Percentiles rank a stretch among this genome's conserved stretches.
Evolutionary conservation across 2,329 filamentous ascomycete genomes (phyloP).

Genomic region (Gnomoniopsis smithogilvyi): DNA sequence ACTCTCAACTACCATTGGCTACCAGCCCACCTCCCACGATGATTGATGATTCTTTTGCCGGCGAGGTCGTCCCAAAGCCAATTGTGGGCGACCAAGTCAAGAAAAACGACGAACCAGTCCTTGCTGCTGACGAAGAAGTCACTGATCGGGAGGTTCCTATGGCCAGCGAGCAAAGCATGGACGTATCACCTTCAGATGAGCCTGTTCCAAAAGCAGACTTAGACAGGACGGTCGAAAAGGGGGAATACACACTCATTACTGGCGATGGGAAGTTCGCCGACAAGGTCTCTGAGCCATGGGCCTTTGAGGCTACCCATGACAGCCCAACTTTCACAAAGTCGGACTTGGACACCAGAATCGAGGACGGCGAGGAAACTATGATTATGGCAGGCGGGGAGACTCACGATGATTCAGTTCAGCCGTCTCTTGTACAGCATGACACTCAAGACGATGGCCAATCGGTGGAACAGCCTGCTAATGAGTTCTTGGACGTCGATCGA

Average conservation of each 20-base stretch:
- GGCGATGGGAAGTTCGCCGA: not conserved
- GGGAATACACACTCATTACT: not conserved
- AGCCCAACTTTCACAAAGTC: not conserved
- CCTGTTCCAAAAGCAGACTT: not conserved
- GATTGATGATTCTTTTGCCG: not conserved
- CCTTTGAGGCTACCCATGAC: not conserved
- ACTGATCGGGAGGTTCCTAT: conserved; percentile 1
- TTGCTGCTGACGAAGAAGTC: conserved; percentile 8
- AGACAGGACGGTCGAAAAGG: not conserved
- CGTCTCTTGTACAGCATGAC: not conserved
- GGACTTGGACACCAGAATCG: not conserved
- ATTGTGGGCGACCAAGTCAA: not conserved
- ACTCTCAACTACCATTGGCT: not conserved
- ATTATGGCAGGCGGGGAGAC: not conserved
- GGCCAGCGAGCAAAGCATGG: not conserved
- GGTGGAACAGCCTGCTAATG: not conserved
- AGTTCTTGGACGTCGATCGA: not conserved
- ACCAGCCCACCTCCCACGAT: not conserved
- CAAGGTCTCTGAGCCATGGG: conserved; percentile 1
- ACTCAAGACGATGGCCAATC: not conserved
- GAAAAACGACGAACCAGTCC: not conserved
- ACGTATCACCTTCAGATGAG: not conserved
- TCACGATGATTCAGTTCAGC: not conserved
- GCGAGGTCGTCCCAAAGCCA: not conserved
- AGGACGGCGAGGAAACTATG: not conserved